Conservation (phyloP, 306 rosid genomes). For the Rubus idaeus region DNA sequence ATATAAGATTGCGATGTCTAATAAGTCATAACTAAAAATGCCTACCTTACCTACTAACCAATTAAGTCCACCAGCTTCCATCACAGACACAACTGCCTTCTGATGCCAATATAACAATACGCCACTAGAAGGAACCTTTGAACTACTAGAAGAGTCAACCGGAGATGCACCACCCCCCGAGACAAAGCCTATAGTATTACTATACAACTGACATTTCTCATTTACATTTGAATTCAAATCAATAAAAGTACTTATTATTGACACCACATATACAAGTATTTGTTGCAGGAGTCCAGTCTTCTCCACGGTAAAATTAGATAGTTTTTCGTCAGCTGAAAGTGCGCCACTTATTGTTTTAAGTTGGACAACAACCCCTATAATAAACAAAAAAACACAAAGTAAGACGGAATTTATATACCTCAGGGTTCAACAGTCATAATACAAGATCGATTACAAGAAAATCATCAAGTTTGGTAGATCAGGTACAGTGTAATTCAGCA, state of each 20-base stretch:
- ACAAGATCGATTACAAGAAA: slow-evolving; percentile 9
- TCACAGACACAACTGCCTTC: slow-evolving; percentile 87
- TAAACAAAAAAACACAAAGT: slow-evolving; percentile 30
- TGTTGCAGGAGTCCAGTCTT: slow-evolving; percentile 68
- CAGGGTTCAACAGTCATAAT: neutral
- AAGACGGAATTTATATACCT: slow-evolving; percentile 14
- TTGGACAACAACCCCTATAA: slow-evolving; percentile 88
- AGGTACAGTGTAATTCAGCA: neutral
- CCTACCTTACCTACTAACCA: slow-evolving; percentile 99
- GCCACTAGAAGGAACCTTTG: slow-evolving; percentile 59
- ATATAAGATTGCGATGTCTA: neutral
- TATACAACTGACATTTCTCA: slow-evolving; percentile 52
- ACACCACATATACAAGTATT: slow-evolving; percentile 68
- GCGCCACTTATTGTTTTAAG: slow-evolving; percentile 82
- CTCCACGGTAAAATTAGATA: slow-evolving; percentile 55
- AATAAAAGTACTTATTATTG: slow-evolving; percentile 69
- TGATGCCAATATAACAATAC: slow-evolving; percentile 77
- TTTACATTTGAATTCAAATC: slow-evolving; percentile 62
- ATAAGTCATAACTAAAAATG: slow-evolving; percentile 25
- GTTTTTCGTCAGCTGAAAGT: slow-evolving; percentile 64
- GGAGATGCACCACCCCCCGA: slow-evolving; percentile 41
- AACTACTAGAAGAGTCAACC: slow-evolving; percentile 51
- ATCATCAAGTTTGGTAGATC: neutral
- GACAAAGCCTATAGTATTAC: slow-evolving; percentile 41
- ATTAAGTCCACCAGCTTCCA: slow-evolving; percentile 99